Conservation (phyloP, 257 asterid species). For the Lavandula angustifolia region DNA sequence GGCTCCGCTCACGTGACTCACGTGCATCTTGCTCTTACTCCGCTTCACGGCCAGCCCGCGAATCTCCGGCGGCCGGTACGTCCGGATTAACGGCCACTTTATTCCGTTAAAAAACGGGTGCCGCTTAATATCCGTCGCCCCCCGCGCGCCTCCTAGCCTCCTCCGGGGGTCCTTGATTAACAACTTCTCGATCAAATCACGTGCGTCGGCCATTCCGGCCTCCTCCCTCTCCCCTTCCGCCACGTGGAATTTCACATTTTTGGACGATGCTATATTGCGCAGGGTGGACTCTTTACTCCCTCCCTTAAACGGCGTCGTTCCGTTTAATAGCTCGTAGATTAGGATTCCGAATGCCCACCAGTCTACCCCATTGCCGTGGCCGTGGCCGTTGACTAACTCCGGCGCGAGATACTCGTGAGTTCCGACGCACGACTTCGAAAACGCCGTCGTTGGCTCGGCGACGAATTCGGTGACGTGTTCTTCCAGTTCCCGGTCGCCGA, state of each 20-base stretch:
- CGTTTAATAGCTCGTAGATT: slow-evolving; percentile 63
- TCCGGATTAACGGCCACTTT: slow-evolving; percentile 87
- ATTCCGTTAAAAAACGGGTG: slow-evolving; percentile 83
- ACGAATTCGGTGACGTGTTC: slow-evolving; percentile 63
- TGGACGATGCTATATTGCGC: slow-evolving; percentile 71
- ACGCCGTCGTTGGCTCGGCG: slow-evolving; percentile 82
- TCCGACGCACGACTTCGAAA: slow-evolving; percentile 84
- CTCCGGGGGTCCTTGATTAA: slow-evolving; percentile 71
- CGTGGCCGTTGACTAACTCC: slow-evolving; percentile 64
- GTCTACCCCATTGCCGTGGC: slow-evolving; percentile 91
- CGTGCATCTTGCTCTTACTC: slow-evolving; percentile 58
- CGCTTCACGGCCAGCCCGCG: slow-evolving; percentile 66
- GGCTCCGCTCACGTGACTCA: slow-evolving; percentile 37
- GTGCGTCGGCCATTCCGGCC: slow-evolving; percentile 53
- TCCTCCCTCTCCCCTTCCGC: slow-evolving; percentile 38
- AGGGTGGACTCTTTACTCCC: slow-evolving; percentile 81
- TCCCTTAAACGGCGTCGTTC: slow-evolving; percentile 89
- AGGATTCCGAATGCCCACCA: slow-evolving; percentile 97
- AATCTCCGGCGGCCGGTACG: slow-evolving; percentile 76
- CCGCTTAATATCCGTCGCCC: slow-evolving; percentile 87
- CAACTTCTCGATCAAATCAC: slow-evolving; percentile 67
- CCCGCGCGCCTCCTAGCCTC: slow-evolving; percentile 71
- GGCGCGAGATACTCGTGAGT: slow-evolving; percentile 93
- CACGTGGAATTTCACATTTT: slow-evolving; percentile 50
- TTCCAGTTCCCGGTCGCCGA: slow-evolving; percentile 32